A percentile compares a stretch with the other conserved stretches of the same genome.
Evolutionary conservation across 768 basidiomycete species (phyloP).

Genomic region (Pisolithus tinctorius): DNA sequence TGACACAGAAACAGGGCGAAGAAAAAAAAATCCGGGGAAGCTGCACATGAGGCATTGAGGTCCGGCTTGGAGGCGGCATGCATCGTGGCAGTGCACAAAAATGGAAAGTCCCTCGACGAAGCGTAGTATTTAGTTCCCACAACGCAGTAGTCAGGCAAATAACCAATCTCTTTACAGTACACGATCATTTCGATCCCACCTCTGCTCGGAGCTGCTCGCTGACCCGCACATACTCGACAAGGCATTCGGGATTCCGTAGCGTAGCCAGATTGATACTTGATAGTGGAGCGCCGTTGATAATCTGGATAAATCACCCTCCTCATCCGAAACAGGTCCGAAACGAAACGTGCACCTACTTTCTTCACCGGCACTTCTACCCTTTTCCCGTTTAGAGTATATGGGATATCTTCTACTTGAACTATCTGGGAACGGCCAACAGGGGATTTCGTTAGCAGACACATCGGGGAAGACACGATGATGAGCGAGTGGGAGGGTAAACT

Average conservation of each 20-base stretch:
- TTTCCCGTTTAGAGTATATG: slow-evolving; percentile 78
- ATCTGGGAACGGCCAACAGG: slow-evolving; percentile 37
- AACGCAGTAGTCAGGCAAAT: too few relatives aligned
- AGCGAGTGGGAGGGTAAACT: slow-evolving; percentile 22
- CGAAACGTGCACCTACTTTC: slow-evolving; percentile 36
- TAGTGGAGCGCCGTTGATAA: slow-evolving; percentile 72
- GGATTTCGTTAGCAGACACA: slow-evolving; percentile 12
- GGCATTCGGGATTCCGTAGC: slow-evolving; percentile 66
- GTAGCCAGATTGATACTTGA: slow-evolving; percentile 66
- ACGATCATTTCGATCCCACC: slow-evolving; percentile 18
- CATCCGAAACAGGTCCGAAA: not conserved
- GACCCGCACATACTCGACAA: slow-evolving; percentile 52
- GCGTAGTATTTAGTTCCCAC: too few relatives aligned
- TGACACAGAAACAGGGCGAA: slow-evolving; percentile 11
- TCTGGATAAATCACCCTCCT: slow-evolving; percentile 32
- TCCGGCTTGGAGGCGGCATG: too few relatives aligned
- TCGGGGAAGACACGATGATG: slow-evolving; percentile 4
- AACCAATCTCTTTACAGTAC: too few relatives aligned
- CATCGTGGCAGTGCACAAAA: too few relatives aligned
- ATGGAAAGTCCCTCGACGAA: too few relatives aligned
- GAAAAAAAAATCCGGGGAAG: not conserved
- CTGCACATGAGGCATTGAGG: too few relatives aligned
- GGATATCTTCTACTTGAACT: slow-evolving; percentile 62
- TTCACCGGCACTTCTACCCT: slow-evolving; percentile 75
- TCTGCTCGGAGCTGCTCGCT: slow-evolving; percentile 46